These are phyloP conservation scores for Pichia eremophila DNA, from an alignment of 805 yeast species.

Conservation along the genomic window DNA sequence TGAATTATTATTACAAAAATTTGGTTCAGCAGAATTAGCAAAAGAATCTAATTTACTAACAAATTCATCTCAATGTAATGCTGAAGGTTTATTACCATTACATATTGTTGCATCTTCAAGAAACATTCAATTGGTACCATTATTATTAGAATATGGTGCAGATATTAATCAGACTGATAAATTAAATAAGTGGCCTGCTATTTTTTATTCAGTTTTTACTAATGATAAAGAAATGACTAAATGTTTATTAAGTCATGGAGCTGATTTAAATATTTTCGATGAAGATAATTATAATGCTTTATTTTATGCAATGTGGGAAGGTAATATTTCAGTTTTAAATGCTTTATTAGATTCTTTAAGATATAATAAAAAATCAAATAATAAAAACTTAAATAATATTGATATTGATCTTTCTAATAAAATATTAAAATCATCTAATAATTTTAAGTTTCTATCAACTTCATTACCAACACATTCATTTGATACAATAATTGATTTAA, in stretches of 20 bases:
- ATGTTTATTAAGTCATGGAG: conserved; percentile 64
- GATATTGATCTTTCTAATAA: not conserved
- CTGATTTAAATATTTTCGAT: conserved; percentile 59
- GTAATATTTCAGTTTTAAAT: conserved; percentile 75
- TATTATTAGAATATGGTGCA: conserved; percentile 64
- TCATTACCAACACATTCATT: conserved; percentile 4
- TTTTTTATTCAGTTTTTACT: conserved; percentile 81
- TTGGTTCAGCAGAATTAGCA: conserved; percentile 22
- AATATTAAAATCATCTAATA: not conserved
- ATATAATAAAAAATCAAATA: not conserved
- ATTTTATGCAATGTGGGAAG: conserved; percentile 90
- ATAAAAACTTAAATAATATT: not conserved
- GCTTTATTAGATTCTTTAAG: conserved; percentile 38
- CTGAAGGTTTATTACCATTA: conserved; percentile 81
- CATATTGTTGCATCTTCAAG: conserved; percentile 88
- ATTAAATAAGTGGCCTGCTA: conserved; percentile 88
- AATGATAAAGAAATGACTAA: conserved; percentile 68
- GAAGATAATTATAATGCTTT: conserved; percentile 74
- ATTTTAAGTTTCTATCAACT: not conserved
- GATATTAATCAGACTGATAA: conserved; percentile 74
- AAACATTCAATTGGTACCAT: conserved; percentile 54
- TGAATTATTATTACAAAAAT: conserved; percentile 42
- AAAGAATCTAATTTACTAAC: conserved; percentile 21
- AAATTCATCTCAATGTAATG: conserved; percentile 51
- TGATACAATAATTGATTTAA: conserved; percentile 12